A percentile compares a stretch with the other conserved stretches of the same genome.
Evolutionary conservation across 345 rosid genomes (phyloP).

Genomic region (Physaria fendleri): DNA sequence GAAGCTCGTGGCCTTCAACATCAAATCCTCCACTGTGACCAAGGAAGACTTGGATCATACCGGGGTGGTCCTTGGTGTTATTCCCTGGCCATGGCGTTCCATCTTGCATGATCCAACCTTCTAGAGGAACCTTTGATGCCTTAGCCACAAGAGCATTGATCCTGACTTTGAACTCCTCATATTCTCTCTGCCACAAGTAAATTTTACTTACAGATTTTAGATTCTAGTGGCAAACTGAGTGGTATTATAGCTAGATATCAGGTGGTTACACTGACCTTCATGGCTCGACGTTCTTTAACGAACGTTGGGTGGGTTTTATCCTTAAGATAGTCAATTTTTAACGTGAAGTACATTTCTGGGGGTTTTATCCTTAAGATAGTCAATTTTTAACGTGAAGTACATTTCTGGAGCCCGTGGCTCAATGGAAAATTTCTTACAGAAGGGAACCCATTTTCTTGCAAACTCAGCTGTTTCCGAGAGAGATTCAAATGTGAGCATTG

Average conservation of each 20-base stretch:
- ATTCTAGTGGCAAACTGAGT: not conserved
- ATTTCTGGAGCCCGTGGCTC: slow-evolving; percentile 79
- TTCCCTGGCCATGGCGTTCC: slow-evolving; percentile 99
- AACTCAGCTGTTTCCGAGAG: slow-evolving; percentile 78
- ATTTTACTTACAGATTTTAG: not conserved
- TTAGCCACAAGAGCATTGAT: slow-evolving; percentile 83
- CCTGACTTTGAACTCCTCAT: slow-evolving; percentile 94
- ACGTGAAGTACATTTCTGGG: slow-evolving; percentile 70
- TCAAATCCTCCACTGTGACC: slow-evolving; percentile 89
- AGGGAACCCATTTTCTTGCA: slow-evolving; percentile 85
- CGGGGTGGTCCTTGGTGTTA: slow-evolving; percentile 95
- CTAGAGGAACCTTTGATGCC: slow-evolving; percentile 71
- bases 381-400: slow-evolving; percentile 69
- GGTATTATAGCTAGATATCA: not conserved
- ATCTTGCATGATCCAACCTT: slow-evolving; percentile 98
- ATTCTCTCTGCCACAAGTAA: slow-evolving; percentile 62
- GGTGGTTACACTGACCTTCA: slow-evolving; percentile 57
- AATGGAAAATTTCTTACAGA: slow-evolving; percentile 62
- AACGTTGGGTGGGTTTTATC: slow-evolving; percentile 96
- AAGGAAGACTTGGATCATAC: slow-evolving; percentile 92
- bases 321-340: slow-evolving; percentile 86
- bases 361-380: slow-evolving; percentile 95
- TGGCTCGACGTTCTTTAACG: slow-evolving; percentile 89
- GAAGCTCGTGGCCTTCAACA: slow-evolving; percentile 74
- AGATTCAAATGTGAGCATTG: slow-evolving; percentile 91